Conservation (phyloP, 768 basidiomycete genomes). For the Boletus sp. region DNA sequence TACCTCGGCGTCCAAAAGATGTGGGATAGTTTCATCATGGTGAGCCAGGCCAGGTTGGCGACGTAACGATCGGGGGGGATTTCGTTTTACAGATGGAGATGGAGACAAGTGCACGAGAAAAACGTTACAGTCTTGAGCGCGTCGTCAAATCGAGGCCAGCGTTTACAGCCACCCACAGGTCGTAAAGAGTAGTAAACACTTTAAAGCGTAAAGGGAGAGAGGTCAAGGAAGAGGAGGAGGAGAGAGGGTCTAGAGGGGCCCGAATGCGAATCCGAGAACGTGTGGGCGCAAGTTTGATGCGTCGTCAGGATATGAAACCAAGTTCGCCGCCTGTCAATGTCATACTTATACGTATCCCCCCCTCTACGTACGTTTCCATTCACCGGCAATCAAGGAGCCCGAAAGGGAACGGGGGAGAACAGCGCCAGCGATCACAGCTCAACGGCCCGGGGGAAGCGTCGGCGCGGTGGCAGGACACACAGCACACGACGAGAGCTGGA, state of each 20-base stretch:
- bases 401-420: constrained; percentile 13
- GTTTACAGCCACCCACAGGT: not conserved
- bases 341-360: constrained; percentile 1
- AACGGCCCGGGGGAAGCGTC: too few relatives aligned
- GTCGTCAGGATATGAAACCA: constrained; percentile 2
- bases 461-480: not conserved
- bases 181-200: too few relatives aligned
- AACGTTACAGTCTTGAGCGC: not conserved
- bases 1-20: constrained; percentile 52
- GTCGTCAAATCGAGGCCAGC: not conserved
- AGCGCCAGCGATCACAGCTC: constrained; percentile 4
- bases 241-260: not conserved
- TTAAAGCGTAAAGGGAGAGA: not conserved
- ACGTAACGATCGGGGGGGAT: not conserved
- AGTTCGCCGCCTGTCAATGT: not conserved
- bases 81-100: not conserved
- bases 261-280: not conserved
- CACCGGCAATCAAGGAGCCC: constrained; percentile 13
- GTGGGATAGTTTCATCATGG: constrained; percentile 48
- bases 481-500: not conserved
- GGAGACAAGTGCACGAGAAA: not conserved
- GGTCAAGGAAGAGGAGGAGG: not conserved
- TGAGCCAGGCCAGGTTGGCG: not conserved
- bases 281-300: constrained; percentile 6
- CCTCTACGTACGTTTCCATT: not conserved